phyloP scores from a whole-genome alignment of 768 basidiomycete genomes.

The Phanerochaete sordida region DNA sequence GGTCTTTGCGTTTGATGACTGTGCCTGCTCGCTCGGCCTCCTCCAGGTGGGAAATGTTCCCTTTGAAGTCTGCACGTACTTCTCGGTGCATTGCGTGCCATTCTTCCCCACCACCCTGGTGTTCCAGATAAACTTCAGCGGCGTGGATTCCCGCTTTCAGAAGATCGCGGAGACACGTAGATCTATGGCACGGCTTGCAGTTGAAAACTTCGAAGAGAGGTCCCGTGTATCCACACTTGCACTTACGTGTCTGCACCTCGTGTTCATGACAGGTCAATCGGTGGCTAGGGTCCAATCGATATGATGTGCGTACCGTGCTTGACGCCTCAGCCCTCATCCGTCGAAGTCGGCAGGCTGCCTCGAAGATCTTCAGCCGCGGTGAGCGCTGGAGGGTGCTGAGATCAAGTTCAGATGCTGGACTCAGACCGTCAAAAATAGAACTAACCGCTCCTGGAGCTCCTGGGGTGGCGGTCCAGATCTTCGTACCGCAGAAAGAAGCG shows the following conservation, averaged over 20 bases:
- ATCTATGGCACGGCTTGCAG: slow-evolving; percentile 35
- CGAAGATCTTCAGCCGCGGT: slow-evolving; percentile 12
- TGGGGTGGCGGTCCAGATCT: neutral
- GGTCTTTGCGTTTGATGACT: slow-evolving; percentile 27
- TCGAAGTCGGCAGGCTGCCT: slow-evolving; percentile 19
- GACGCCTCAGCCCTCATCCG: slow-evolving; percentile 2
- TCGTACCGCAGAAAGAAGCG: slow-evolving; percentile 16
- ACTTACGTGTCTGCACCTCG: neutral
- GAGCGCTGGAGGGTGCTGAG: neutral
- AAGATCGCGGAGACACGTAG: slow-evolving; percentile 35
- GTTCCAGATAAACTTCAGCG: slow-evolving; percentile 30
- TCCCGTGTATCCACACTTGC: slow-evolving; percentile 7
- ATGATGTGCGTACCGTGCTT: neutral
- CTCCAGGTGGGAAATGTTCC: slow-evolving; percentile 12
- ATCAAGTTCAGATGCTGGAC: neutral
- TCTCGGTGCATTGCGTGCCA: slow-evolving; percentile 36
- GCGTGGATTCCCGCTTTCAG: slow-evolving; percentile 34
- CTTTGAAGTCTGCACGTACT: slow-evolving; percentile 16
- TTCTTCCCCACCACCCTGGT: slow-evolving; percentile 8
- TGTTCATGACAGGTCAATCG: neutral
- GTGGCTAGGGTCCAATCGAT: neutral
- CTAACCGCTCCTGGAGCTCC: neutral
- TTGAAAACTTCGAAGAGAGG: slow-evolving; percentile 18
- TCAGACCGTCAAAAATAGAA: neutral
- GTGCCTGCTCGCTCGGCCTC: slow-evolving; percentile 36